Conservation (phyloP, 2,329 filamentous ascomycete species). For the Aspergillus sp. region DNA sequence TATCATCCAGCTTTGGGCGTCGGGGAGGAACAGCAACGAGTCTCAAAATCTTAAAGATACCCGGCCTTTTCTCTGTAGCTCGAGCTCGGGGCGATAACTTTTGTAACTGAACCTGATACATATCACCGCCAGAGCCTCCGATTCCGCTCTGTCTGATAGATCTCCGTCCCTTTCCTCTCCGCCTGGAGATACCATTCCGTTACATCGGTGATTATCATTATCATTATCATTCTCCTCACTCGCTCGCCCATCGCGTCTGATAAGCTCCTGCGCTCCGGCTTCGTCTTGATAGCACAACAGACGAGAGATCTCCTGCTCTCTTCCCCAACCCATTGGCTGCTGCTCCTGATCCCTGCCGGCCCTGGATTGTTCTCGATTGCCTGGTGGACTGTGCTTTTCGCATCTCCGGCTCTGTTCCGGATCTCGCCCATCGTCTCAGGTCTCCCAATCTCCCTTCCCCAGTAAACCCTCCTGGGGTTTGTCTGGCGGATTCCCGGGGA, state of each 20-base stretch:
- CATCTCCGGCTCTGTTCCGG: not conserved
- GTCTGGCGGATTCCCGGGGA: conserved; percentile 6
- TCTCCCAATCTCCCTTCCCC: not conserved
- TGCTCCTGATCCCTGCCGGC: conserved; percentile 13
- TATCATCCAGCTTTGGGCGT: not conserved
- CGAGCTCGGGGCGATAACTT: not conserved
- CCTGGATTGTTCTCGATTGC: not conserved
- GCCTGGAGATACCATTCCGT: not conserved
- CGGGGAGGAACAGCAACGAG: not conserved
- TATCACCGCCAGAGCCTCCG: not conserved
- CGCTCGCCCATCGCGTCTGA: conserved; percentile 16
- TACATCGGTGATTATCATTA: conserved; percentile 3
- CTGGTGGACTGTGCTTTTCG: not conserved
- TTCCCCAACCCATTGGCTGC: conserved; percentile 18
- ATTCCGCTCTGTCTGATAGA: conserved; percentile 1
- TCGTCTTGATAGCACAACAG: not conserved
- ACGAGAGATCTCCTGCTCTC: not conserved
- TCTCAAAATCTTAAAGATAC: not conserved
- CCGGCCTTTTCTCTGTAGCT: not conserved
- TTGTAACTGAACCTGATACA: not conserved
- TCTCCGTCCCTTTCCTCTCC: not conserved
- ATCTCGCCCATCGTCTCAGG: not conserved
- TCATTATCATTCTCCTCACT: not conserved
- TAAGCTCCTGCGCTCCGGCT: conserved; percentile 25
- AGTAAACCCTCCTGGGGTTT: conserved; percentile 15